Evolutionary conservation across 2,329 filamentous ascomycete species (phyloP).

Genomic region (Chrysosphaeria jannelii): DNA sequence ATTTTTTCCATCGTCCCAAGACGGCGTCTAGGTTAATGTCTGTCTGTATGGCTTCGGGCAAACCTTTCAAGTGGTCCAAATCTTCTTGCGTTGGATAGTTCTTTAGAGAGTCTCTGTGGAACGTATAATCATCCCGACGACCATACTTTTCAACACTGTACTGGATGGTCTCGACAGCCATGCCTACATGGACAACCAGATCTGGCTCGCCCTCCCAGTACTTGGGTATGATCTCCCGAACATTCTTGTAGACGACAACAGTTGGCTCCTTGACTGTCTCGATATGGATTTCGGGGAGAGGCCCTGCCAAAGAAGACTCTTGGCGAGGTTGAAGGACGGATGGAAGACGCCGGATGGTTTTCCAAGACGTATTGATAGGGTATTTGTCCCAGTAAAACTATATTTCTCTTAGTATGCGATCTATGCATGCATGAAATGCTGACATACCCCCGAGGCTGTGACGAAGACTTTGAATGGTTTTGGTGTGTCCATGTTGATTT

Average conservation of each 20-base stretch:
- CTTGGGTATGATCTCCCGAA: constrained; percentile 29
- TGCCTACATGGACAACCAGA: constrained; percentile 48
- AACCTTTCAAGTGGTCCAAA: constrained; percentile 24
- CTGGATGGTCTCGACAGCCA: constrained; percentile 31
- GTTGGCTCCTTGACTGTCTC: constrained; percentile 34
- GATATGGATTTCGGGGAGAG: constrained; percentile 23
- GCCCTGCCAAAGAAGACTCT: constrained; percentile 1
- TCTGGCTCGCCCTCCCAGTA: constrained; percentile 28
- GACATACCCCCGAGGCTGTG: constrained; percentile 28
- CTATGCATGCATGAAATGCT: no score
- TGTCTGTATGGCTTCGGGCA: constrained; percentile 23
- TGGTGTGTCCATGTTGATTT: no score
- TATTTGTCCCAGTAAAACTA: constrained; percentile 46
- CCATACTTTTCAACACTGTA: constrained; percentile 44
- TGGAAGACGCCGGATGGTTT: constrained; percentile 43
- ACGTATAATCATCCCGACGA: constrained; percentile 40
- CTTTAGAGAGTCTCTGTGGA: constrained; percentile 41
- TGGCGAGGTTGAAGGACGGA: constrained; percentile 23
- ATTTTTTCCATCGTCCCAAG: constrained; percentile 24
- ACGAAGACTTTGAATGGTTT: no score
- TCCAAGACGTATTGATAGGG: constrained; percentile 50
- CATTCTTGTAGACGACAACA: constrained; percentile 37
- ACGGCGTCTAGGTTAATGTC: constrained; percentile 27
- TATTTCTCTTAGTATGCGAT: neutral
- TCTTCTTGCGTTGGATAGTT: constrained; percentile 10